A percentile compares a stretch with the other conserved stretches of the same genome.
Evolutionary conservation across 257 asterid species (phyloP).

Genomic region (Cruciata laevipes): DNA sequence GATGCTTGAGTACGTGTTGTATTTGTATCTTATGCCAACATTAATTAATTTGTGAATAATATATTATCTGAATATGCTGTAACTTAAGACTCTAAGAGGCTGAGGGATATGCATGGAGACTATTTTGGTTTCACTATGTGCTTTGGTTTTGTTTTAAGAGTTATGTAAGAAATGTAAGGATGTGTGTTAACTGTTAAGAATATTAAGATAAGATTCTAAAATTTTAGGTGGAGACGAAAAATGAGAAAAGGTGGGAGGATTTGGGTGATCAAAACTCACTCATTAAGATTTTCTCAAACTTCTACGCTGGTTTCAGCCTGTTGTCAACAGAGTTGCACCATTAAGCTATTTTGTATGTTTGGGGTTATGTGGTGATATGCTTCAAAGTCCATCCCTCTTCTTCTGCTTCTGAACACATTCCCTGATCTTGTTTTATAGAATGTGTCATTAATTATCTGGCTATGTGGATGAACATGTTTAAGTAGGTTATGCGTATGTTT

Average conservation of each 20-base stretch:
- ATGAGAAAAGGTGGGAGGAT: background rate
- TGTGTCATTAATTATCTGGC: background rate
- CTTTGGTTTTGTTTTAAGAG: too few species aligned
- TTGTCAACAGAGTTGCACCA: too few species aligned
- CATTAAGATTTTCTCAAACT: background rate
- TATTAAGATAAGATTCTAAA: background rate
- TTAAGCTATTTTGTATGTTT: too few species aligned
- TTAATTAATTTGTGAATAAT: slow-evolving; percentile 1
- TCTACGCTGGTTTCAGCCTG: background rate
- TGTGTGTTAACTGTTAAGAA: background rate
- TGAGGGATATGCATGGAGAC: background rate
- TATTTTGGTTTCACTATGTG: too few species aligned
- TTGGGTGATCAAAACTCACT: background rate
- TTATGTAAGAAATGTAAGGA: background rate
- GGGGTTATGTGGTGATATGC: too few species aligned
- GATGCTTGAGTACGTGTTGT: slow-evolving; percentile 89
- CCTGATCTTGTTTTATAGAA: background rate
- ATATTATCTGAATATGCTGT: background rate
- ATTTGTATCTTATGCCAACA: slow-evolving; percentile 18
- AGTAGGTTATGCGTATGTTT: background rate
- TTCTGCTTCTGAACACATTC: background rate
- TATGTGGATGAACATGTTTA: background rate
- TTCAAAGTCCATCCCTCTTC: background rate
- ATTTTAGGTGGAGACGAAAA: background rate
- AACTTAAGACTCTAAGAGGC: background rate